Percentiles rank a stretch among this genome's conserved stretches.
Evolutionary conservation across 1,284 basidiomycete species (phyloP).

Genomic region (Wallemia hederae): DNA sequence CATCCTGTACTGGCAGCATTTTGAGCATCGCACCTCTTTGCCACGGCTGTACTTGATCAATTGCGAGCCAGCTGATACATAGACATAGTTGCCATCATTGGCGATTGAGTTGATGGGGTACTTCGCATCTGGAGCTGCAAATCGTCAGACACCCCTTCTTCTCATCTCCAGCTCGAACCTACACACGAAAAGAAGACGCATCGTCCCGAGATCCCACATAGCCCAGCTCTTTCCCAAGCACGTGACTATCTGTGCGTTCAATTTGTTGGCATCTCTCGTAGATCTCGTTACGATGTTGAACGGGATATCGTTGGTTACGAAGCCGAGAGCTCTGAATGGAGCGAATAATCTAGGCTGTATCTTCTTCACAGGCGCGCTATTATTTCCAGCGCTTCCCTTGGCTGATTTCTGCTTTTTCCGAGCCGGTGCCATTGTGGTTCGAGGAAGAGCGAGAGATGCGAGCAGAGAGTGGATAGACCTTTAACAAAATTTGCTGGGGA

Average conservation of each 20-base stretch:
- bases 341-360: constrained; percentile 33
- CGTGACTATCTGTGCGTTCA: constrained; percentile 36
- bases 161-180: constrained; percentile 15
- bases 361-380: not conserved
- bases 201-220: constrained; percentile 81
- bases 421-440: no score
- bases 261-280: constrained; percentile 42
- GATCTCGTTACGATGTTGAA: constrained; percentile 65
- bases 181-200: constrained; percentile 81
- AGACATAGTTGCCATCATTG: constrained; percentile 63
- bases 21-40: constrained; percentile 46
- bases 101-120: constrained; percentile 43
- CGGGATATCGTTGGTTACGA: constrained; percentile 71
- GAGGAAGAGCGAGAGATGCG: no score
- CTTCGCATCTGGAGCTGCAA: constrained; percentile 32
- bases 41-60: constrained; percentile 57
- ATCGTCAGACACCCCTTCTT: not conserved
- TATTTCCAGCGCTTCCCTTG: not conserved
- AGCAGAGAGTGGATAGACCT: no score
- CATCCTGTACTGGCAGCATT: not conserved
- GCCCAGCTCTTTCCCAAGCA: constrained; percentile 78
- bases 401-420: no score
- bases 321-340: constrained; percentile 77
- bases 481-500: no score
- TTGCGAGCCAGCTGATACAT: constrained; percentile 39